A percentile compares a stretch with the other conserved stretches of the same genome.
Evolutionary conservation across 2,329 filamentous ascomycete genomes (phyloP).

Genomic region (Ploettnerulaceae sp.): DNA sequence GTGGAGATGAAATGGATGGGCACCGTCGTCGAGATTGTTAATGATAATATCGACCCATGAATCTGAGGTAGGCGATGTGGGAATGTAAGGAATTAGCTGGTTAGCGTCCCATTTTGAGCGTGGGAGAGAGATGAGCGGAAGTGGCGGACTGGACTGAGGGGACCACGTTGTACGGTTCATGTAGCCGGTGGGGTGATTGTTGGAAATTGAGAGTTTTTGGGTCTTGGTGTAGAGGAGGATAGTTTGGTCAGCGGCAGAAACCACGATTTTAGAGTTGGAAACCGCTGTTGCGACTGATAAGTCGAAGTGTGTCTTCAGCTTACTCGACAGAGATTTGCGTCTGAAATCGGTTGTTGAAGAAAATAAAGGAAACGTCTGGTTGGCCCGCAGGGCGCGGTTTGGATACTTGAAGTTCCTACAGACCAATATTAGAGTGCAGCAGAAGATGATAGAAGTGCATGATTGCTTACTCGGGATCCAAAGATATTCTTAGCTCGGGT

Average conservation of each 20-base stretch:
- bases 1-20: slow-evolving; percentile 50
- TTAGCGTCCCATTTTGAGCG: slow-evolving; percentile 37
- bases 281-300: slow-evolving; percentile 20
- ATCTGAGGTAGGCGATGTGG: slow-evolving; percentile 9
- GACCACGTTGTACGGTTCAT: slow-evolving; percentile 45
- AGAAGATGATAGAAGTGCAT: too few relatives aligned
- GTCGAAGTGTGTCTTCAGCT: slow-evolving; percentile 22
- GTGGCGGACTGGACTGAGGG: slow-evolving; percentile 31
- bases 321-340: not conserved
- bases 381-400: slow-evolving; percentile 38
- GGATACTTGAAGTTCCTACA: slow-evolving; percentile 41
- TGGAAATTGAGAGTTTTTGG: slow-evolving; percentile 39
- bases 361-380: slow-evolving; percentile 36
- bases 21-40: slow-evolving; percentile 44
- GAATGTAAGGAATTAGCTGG: slow-evolving; percentile 38
- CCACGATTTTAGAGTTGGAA: slow-evolving; percentile 20
- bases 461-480: slow-evolving; percentile 37
- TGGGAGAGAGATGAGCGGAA: slow-evolving; percentile 36
- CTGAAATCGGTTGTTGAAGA: not conserved
- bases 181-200: slow-evolving; percentile 42
- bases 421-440: not conserved
- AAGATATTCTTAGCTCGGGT: slow-evolving; percentile 18
- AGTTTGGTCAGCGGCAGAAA: slow-evolving; percentile 34
- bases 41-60: slow-evolving; percentile 45
- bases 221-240: slow-evolving; percentile 44